Evolutionary conservation across 2,329 filamentous ascomycete genomes (phyloP), one percentile per base, ranked within the genome.

Genomic region (Neofusicoccum sp.): DNA sequence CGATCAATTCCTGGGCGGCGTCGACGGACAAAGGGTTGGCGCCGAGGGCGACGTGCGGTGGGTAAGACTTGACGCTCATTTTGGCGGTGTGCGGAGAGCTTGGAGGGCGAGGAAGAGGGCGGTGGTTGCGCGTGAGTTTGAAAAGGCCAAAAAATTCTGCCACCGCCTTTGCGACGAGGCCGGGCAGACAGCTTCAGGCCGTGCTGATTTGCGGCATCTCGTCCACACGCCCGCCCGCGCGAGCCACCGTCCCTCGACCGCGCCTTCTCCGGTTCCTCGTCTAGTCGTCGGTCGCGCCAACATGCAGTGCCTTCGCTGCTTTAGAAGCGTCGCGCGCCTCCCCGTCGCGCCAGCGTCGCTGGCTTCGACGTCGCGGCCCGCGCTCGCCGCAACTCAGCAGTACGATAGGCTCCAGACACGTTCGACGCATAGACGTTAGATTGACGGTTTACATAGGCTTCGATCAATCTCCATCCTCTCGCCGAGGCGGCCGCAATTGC

Each of bases 61-160:
- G 78, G 11, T 78, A 74, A 16, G 73, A 67, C 65, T 75, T 70
- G 56, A 70, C 67, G 12, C 65, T 64, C 76, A 78, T 78, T 64
- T 62, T 68, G 47, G 47, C n/a, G n/a, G 41, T 11, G 9, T 50
- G 9, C 11, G 49, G 28, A 12, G 3, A 29, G 33, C 28, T 29
- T 12, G 2, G 31, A 7, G 16, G 16, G 29, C 16, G 48, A 29
- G 37, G 7, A 33, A n/a, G 37, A 39, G 34, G 7, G 16, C 22
- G 33, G 6, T 43, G 14, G 41, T 47, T 34, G 58, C 56, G 14
- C 36, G 8, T 28, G 50, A 49, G 39, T 43, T 39, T 9, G 29
- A 43, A 56, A 34, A 44, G 41, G n/a, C 43, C 49, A 43, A 44
- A 59, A 63, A 63, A 29, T 54, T 64, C 63, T 49, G 36, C 48